Conservation (phyloP, 164 flowering plant species). For the Taxillus chinensis region DNA sequence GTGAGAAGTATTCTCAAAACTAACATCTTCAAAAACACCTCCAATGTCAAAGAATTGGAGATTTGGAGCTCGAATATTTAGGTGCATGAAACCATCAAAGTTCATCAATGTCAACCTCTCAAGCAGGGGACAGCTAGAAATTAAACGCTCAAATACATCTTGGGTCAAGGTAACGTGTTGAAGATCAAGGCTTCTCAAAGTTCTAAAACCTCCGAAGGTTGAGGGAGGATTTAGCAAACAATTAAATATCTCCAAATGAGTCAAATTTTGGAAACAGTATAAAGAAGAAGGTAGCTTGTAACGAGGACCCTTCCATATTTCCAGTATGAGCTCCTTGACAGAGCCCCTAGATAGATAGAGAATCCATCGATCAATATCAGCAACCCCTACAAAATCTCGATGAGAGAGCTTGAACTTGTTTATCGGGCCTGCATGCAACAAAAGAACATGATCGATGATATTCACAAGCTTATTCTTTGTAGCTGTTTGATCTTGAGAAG, state of each 20-base stretch:
- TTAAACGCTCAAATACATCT: slow-evolving; percentile 31
- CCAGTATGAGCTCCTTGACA: slow-evolving; percentile 37
- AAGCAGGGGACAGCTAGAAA: slow-evolving; percentile 36
- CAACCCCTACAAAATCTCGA: slow-evolving; percentile 25
- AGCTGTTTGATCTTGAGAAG: slow-evolving; percentile 24
- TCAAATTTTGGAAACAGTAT: slow-evolving; percentile 29
- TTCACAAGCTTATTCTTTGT: slow-evolving; percentile 26
- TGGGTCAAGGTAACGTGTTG: slow-evolving; percentile 35
- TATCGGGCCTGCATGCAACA: slow-evolving; percentile 47
- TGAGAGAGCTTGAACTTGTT: slow-evolving; percentile 40
- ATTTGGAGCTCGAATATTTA: slow-evolving; percentile 39
- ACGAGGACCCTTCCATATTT: slow-evolving; percentile 37
- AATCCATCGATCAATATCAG: slow-evolving; percentile 47
- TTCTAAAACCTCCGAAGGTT: slow-evolving; percentile 30
- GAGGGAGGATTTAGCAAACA: slow-evolving; percentile 37
- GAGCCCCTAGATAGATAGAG: slow-evolving; percentile 34
- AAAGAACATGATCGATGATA: slow-evolving; percentile 40
- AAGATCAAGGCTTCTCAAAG: slow-evolving; percentile 45
- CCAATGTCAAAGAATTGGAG: slow-evolving; percentile 39
- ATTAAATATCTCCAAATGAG: slow-evolving; percentile 35
- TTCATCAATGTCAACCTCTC: slow-evolving; percentile 44
- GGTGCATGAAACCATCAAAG: slow-evolving; percentile 32
- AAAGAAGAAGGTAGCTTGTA: slow-evolving; percentile 41
- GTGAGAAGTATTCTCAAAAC: slow-evolving; percentile 22
- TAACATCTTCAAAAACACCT: slow-evolving; percentile 35